Evolutionary conservation across 1,284 basidiomycete genomes (phyloP), one percentile per base, ranked within the genome.

Genomic region (Cutaneotrichosporon sp.): DNA sequence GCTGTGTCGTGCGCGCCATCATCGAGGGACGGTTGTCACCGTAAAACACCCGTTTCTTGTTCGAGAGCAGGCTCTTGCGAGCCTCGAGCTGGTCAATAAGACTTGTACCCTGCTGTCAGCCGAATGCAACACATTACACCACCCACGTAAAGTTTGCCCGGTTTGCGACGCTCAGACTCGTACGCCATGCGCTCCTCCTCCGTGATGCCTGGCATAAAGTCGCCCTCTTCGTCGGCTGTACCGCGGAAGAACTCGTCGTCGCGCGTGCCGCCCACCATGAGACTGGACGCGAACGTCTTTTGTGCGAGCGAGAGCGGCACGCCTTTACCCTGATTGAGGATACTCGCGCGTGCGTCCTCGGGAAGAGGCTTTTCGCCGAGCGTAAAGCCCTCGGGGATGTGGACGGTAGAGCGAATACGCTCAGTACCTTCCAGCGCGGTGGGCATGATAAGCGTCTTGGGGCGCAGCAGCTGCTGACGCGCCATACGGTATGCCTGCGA

Each of bases 71-170:
- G 13, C 51, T 41, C 53, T 76, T 74, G 21, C 72, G 60, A 36
- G 67, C 64, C 56, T 76, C 72, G 13, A 76, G 60, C 52, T 73
- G 68, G 57, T 76, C 74, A 56, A 76, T 74, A 53, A 76, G 54
- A 54, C 70, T 73, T 20, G 59, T 66, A 2, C 65, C 73, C 67
- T 62, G 52, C 18, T 36, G 52, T 59, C 51, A 63, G 49, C 37
- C 33, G 17, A 17, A 2, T 30, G 26, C 26, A 10, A 7, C 26
- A 30, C 33, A 30, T 20, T 46, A 46, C 14, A 13, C 17, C 2
- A 65, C 66, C 58, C 58, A 68, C 66, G 49, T 68, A 73, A 22
- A 73, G 62, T 51, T 66, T 69, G 12, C 69, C 68, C 0, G 69
- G 65, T 43, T 61, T 61, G 47, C 55, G 57, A 3, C 41, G 39